These are phyloP conservation scores for Chrysoporthe cubensis DNA, from an alignment of 2,329 filamentous ascomycete genomes.

Conservation along the genomic window DNA sequence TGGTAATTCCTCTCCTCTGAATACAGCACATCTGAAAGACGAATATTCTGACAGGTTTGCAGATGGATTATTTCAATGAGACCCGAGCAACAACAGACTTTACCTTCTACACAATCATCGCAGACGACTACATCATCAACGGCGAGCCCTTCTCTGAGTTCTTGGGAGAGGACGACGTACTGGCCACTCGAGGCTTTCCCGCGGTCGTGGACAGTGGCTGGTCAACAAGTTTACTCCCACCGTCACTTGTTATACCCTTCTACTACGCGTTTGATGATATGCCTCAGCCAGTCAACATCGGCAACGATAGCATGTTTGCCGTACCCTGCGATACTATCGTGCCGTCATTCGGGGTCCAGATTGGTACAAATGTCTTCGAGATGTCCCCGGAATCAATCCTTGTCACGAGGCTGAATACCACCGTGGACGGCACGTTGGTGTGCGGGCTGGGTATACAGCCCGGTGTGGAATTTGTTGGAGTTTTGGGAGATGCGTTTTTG, in stretches of 20 bases:
- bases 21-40: rapidly evolving
- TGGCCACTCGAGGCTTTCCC: slow-evolving; percentile 4
- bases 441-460: slow-evolving; percentile 37
- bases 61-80: slow-evolving; percentile 20
- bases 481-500: slow-evolving; percentile 36
- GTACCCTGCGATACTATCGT: slow-evolving; percentile 35
- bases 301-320: slow-evolving; percentile 31
- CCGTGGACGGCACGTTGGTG: slow-evolving; percentile 28
- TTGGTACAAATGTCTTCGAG: slow-evolving; percentile 34
- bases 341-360: slow-evolving; percentile 36
- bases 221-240: slow-evolving; percentile 19
- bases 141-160: slow-evolving; percentile 7
- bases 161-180: not conserved
- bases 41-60: not conserved
- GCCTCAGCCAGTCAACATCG: slow-evolving; percentile 29
- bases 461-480: slow-evolving; percentile 26
- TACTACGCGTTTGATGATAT: slow-evolving; percentile 34
- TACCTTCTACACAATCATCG: slow-evolving; percentile 26
- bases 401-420: slow-evolving; percentile 32
- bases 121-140: slow-evolving; percentile 24
- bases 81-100: slow-evolving; percentile 11
- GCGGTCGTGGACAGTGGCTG: slow-evolving; percentile 25
- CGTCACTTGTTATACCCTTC: slow-evolving; percentile 30
- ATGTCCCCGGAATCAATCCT: slow-evolving; percentile 35
- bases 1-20: slow-evolving; percentile 1